A percentile compares a stretch with the other conserved stretches of the same genome.
Evolutionary conservation across 2,329 filamentous ascomycete species (phyloP).

Genomic region (Fusarium guadeloupense): DNA sequence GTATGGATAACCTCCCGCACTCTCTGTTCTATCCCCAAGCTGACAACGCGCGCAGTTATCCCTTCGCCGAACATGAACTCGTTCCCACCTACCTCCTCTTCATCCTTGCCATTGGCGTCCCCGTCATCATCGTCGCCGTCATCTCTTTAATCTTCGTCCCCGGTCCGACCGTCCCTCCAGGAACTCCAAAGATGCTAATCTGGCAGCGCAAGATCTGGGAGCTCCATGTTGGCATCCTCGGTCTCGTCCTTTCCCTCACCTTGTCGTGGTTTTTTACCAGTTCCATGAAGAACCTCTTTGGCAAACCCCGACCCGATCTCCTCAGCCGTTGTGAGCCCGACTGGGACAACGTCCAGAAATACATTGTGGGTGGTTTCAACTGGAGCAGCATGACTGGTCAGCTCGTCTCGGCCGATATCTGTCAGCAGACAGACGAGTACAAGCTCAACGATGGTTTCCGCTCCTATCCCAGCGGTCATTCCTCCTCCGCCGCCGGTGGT

Average conservation of each 20-base stretch:
- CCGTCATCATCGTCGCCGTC: constrained; percentile 73
- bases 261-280: constrained; percentile 83
- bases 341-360: constrained; percentile 65
- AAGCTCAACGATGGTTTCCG: constrained; percentile 83
- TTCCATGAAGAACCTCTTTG: constrained; percentile 81
- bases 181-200: constrained; percentile 70
- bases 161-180: constrained; percentile 70
- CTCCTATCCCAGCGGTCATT: constrained; percentile 70
- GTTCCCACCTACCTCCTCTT: constrained; percentile 73
- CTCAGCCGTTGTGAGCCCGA: constrained; percentile 83
- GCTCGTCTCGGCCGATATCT: constrained; percentile 81
- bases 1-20: constrained; percentile 49
- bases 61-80: constrained; percentile 74
- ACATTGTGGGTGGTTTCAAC: constrained; percentile 70
- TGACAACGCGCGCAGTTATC: constrained; percentile 62
- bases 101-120: constrained; percentile 70
- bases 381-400: constrained; percentile 65
- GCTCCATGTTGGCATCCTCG: constrained; percentile 85
- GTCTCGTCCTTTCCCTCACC: constrained; percentile 76
- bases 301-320: constrained; percentile 81
- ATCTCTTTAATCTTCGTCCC: constrained; percentile 77
- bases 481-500: constrained; percentile 78
- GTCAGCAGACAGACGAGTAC: constrained; percentile 68
- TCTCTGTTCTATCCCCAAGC: background rate
- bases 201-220: constrained; percentile 92